phyloP scores from a whole-genome alignment of 192 early-diverging fungal species.

The Dispira parvispora region DNA sequence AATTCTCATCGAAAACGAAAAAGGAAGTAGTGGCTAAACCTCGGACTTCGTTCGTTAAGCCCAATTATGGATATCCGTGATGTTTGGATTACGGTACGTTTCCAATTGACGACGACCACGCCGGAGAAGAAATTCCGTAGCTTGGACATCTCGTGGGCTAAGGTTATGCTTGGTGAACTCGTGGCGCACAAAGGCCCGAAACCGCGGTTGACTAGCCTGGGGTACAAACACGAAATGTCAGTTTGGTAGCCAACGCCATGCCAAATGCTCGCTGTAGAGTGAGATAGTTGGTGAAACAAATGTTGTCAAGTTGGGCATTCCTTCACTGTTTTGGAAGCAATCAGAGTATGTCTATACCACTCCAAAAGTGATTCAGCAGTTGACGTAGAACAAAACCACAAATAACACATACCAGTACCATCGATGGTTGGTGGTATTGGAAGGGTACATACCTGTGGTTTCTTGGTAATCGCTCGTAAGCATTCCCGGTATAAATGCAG shows the following conservation, averaged over 20 bases:
- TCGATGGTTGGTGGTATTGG: background rate
- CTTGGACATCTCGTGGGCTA: conserved; percentile 39
- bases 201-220: conserved; percentile 40
- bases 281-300: background rate
- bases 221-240: background rate
- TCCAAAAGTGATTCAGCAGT: background rate
- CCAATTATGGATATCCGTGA: conserved; percentile 32
- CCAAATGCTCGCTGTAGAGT: background rate
- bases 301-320: background rate
- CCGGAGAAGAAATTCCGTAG: conserved; percentile 52
- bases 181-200: conserved; percentile 45
- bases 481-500: conserved; percentile 51
- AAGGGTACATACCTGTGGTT: conserved; percentile 35
- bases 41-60: too few species aligned
- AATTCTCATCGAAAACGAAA: too few species aligned
- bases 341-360: background rate
- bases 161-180: conserved; percentile 45
- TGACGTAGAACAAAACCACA: background rate
- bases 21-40: too few species aligned
- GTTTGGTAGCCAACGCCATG: background rate
- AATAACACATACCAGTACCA: background rate
- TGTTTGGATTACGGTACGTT: conserved; percentile 37
- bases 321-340: background rate
- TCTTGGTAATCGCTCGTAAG: conserved; percentile 40
- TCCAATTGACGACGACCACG: conserved; percentile 44